phyloP scores from a whole-genome alignment of 108 stramenopile genomes.

The Fistulifera solaris region DNA sequence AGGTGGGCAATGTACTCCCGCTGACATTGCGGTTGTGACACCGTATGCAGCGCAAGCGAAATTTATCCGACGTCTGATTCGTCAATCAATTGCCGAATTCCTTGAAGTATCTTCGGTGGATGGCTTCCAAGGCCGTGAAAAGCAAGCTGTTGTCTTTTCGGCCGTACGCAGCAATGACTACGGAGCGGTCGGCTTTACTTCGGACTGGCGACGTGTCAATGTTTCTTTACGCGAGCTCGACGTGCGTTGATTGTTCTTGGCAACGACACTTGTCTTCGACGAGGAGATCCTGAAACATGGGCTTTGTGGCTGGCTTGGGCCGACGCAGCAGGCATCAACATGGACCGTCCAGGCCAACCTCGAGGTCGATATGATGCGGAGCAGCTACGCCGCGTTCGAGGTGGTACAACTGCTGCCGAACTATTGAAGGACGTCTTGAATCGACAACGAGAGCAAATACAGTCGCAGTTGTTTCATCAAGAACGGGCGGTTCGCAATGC shows the following conservation, averaged over 20 bases:
- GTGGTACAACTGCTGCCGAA: constrained; percentile 88
- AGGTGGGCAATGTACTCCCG: constrained; percentile 72
- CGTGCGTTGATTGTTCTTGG: constrained; percentile 89
- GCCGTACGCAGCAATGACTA: constrained; percentile 92
- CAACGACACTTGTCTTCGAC: constrained; percentile 80
- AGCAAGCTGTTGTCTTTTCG: constrained; percentile 96
- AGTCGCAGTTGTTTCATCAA: constrained; percentile 66
- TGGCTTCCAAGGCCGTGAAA: constrained; percentile 99
- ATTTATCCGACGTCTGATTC: constrained; percentile 73
- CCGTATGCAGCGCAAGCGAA: constrained; percentile 98
- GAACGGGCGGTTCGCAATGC: constrained; percentile 81
- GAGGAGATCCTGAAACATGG: constrained; percentile 87
- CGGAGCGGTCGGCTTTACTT: constrained; percentile 93
- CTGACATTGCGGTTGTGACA: constrained; percentile 96
- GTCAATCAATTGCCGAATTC: constrained; percentile 50
- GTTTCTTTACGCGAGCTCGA: constrained; percentile 98
- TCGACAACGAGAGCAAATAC: constrained; percentile 82
- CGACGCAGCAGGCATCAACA: constrained; percentile 84
- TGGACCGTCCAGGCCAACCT: constrained; percentile 81
- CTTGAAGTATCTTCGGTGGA: constrained; percentile 97
- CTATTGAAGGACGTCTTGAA: constrained; percentile 86
- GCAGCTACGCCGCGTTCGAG: constrained; percentile 85
- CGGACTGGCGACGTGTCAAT: constrained; percentile 96
- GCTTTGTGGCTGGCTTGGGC: constrained; percentile 85
- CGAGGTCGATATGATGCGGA: constrained; percentile 86